Evolutionary conservation across 2,329 filamentous ascomycete species (phyloP).

Genomic region (Pyrenochaeta sp.): DNA sequence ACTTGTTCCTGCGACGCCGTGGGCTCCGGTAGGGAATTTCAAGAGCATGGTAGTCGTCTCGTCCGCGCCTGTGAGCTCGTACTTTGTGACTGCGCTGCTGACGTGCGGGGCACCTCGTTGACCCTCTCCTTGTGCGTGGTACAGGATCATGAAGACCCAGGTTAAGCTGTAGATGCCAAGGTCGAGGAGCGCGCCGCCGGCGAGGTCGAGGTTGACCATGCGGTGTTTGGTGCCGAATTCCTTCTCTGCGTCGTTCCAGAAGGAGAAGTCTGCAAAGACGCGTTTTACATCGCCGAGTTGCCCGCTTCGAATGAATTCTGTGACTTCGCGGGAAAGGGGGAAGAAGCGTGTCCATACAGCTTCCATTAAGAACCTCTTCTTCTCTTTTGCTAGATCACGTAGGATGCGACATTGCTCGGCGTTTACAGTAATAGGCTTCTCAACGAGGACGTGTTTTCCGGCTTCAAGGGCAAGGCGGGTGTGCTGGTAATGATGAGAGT

Average conservation of each 20-base stretch:
- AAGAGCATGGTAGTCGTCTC: conserved; percentile 78
- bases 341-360: conserved; percentile 91
- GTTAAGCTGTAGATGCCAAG: conserved; percentile 87
- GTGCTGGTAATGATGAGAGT: conserved; percentile 93
- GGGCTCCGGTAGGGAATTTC: conserved; percentile 71
- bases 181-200: conserved; percentile 82
- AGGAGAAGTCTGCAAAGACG: conserved; percentile 64
- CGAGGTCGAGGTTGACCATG: conserved; percentile 83
- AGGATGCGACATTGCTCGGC: conserved; percentile 77
- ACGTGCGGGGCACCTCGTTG: conserved; percentile 73
- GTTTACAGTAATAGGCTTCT: conserved; percentile 88
- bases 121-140: conserved; percentile 72
- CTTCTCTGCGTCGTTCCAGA: conserved; percentile 63
- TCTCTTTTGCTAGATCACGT: conserved; percentile 73
- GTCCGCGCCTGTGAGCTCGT: conserved; percentile 74
- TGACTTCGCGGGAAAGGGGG: conserved; percentile 77
- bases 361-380: conserved; percentile 60
- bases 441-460: conserved; percentile 86
- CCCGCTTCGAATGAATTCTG: conserved; percentile 66
- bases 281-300: conserved; percentile 64
- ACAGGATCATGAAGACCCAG: conserved; percentile 88
- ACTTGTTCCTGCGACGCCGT: conserved; percentile 70
- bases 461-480: conserved; percentile 79
- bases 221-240: conserved; percentile 67
- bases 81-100: conserved; percentile 69